Conservation (phyloP, 1,284 basidiomycete species). For the Microbotryum lychnidis-dioicae region DNA sequence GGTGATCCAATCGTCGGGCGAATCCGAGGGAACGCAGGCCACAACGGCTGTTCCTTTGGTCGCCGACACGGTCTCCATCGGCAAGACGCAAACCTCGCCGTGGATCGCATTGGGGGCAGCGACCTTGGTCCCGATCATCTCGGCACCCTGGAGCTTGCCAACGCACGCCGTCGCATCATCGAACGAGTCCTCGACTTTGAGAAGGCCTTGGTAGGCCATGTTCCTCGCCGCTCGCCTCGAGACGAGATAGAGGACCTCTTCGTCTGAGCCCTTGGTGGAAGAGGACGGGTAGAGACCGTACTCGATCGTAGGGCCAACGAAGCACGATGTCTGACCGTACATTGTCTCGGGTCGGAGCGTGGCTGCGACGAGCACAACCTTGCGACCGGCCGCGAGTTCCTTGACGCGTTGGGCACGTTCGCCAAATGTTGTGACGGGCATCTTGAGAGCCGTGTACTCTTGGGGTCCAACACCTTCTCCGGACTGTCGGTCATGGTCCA, state of each 20-base stretch:
- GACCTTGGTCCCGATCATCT: slow-evolving; percentile 82
- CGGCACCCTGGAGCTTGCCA: slow-evolving; percentile 64
- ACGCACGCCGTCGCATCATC: slow-evolving; percentile 52
- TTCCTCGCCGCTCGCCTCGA: slow-evolving; percentile 87
- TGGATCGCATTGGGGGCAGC: slow-evolving; percentile 74
- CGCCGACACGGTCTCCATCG: slow-evolving; percentile 93
- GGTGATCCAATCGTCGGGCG: slow-evolving; percentile 92
- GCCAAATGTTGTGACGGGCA: slow-evolving; percentile 79
- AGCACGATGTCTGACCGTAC: slow-evolving; percentile 99
- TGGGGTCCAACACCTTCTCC: slow-evolving; percentile 94
- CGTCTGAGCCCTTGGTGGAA: slow-evolving; percentile 51
- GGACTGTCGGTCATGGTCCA: slow-evolving; percentile 97
- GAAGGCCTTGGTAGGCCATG: slow-evolving; percentile 89
- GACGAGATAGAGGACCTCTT: slow-evolving; percentile 72
- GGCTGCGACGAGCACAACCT: slow-evolving; percentile 86
- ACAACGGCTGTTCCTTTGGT: slow-evolving; percentile 99
- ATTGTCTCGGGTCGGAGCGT: slow-evolving; percentile 96
- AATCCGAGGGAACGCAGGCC: slow-evolving; percentile 95
- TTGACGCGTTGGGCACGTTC: slow-evolving; percentile 53
- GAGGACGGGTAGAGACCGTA: slow-evolving; percentile 79
- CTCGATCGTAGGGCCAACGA: slow-evolving; percentile 81
- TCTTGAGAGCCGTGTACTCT: slow-evolving; percentile 93
- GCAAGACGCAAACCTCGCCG: slow-evolving; percentile 86
- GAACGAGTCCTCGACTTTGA: slow-evolving; percentile 61
- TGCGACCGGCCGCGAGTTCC: slow-evolving; percentile 59